Base-by-base conservation (phyloP, 352 stramenopile genomes). In the Globisporangium orthogonon region DNA sequence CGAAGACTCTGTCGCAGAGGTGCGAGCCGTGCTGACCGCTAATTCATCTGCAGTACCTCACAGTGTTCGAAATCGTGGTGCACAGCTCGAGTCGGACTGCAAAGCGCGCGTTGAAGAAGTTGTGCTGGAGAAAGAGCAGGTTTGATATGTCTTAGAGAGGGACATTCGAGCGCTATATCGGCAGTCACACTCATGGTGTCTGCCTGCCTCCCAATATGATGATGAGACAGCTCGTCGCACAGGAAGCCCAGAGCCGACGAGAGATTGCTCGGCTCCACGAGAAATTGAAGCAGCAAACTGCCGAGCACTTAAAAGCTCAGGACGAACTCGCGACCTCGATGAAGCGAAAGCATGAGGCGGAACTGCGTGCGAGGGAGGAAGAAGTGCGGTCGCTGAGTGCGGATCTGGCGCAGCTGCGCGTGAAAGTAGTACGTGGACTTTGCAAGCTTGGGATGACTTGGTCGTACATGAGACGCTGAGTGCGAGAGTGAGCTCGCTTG, bases 101-200 rank as follows among this genome's bases (percentile, higher is more conserved):
- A 89, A 91, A 55, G 57, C 62, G 1, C 83, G 84, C 50, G 69
- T 89, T 9, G 78, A 91, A 66, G 79, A 85, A 52, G 66, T 77
- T 1, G 66, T 87, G 18, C 58, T 94, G 13, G 79, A 94, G 49
- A 90, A 87, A 56, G 83, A 94, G 59, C 78, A 90, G 69, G 75
- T 90, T 65, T 6, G 60, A 15, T 45, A 17, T 30, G 18, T 23
- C 43, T 23, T 52, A 2, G 7, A 14, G 11, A 45, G 17, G 9
- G 18, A 33, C 35, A 6, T n/a, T 14, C 14, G 23, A 14, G 35
- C 4, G 35, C 35, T 41, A 23, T 23, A 23, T 41, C 9, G 35
- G 35, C 35, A 41, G 35, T 14, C 6, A 7, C 9, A 6, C 41
- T 37, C 33, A 48, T 11, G 15, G 18, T 33, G 7, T n/a, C 18